Conservation (phyloP, 306 rosid genomes). For the Rosa rugosa region DNA sequence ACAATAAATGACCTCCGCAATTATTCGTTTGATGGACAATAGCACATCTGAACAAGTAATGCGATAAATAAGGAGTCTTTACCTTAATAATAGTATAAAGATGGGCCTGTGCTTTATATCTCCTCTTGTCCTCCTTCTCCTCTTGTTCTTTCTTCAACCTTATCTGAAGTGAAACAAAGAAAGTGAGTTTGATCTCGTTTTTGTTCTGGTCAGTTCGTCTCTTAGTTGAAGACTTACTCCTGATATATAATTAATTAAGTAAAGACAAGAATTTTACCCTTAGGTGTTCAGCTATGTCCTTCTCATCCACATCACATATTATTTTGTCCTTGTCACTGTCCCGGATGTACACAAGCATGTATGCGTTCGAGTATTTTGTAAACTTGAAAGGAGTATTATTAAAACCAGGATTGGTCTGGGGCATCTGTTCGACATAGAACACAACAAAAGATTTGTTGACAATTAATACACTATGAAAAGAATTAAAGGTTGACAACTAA, state of each 20-base stretch:
- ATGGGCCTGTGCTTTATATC: conserved; percentile 88
- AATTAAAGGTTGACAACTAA: conserved; percentile 17
- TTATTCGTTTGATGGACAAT: background rate
- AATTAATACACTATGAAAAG: conserved; percentile 4
- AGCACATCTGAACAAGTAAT: conserved; percentile 14
- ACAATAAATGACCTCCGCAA: conserved; percentile 12
- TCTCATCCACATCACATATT: conserved; percentile 84
- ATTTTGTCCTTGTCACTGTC: conserved; percentile 88
- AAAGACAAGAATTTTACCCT: conserved; percentile 50
- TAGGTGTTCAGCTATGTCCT: conserved; percentile 82
- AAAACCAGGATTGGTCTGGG: conserved; percentile 84
- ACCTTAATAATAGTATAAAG: conserved; percentile 86
- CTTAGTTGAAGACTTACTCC: conserved; percentile 4
- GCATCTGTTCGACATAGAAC: conserved; percentile 54
- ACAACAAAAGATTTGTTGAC: conserved; percentile 18
- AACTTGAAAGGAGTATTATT: conserved; percentile 85
- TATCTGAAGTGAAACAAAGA: conserved; percentile 43
- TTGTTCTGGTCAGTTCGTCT: conserved; percentile 9
- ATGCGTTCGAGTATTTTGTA: conserved; percentile 88
- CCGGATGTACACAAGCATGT: conserved; percentile 94
- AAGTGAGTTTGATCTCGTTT: background rate
- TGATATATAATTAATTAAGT: conserved; percentile 3
- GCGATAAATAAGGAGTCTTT: background rate
- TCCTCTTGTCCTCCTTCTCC: conserved; percentile 80
- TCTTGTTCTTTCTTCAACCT: conserved; percentile 90